These are phyloP conservation scores for Stropharia rugosoannulata DNA, from an alignment of 768 basidiomycete species.

Conservation along the genomic window DNA sequence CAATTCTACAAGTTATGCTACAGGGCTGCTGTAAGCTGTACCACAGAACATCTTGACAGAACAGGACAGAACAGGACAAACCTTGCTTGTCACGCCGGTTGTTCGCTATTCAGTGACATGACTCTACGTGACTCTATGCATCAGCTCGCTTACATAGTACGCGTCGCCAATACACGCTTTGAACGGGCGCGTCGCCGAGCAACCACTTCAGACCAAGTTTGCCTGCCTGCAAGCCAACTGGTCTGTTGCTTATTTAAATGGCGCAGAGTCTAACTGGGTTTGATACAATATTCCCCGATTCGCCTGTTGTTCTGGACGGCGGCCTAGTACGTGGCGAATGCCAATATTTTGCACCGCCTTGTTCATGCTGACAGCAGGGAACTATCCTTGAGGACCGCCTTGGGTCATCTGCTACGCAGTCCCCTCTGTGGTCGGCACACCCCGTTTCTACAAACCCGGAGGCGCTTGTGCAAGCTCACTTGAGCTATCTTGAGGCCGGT, in stretches of 20 bases:
- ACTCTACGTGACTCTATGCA: too few species aligned
- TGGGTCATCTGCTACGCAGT: constrained; percentile 44
- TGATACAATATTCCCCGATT: background rate
- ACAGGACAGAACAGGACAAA: too few species aligned
- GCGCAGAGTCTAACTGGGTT: background rate
- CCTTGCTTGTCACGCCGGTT: too few species aligned
- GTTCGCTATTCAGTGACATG: too few species aligned
- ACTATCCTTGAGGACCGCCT: constrained; percentile 57
- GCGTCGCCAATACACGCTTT: too few species aligned
- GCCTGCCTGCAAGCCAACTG: too few species aligned
- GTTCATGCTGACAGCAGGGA: constrained; percentile 40
- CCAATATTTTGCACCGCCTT: background rate
- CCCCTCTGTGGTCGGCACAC: constrained; percentile 73
- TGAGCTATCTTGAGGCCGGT: constrained; percentile 63
- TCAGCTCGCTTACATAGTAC: too few species aligned
- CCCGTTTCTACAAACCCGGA: constrained; percentile 53
- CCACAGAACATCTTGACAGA: too few species aligned
- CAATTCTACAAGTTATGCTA: too few species aligned
- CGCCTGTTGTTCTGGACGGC: constrained; percentile 34
- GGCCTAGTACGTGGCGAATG: constrained; percentile 37
- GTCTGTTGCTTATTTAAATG: background rate
- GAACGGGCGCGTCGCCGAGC: too few species aligned
- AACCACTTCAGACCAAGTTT: too few species aligned
- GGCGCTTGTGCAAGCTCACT: constrained; percentile 56
- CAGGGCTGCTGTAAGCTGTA: too few species aligned